Percentiles rank a stretch among this genome's conserved stretches.
Evolutionary conservation across 2,329 filamentous ascomycete genomes (phyloP).

Genomic region (Cytospora chrysosperma): DNA sequence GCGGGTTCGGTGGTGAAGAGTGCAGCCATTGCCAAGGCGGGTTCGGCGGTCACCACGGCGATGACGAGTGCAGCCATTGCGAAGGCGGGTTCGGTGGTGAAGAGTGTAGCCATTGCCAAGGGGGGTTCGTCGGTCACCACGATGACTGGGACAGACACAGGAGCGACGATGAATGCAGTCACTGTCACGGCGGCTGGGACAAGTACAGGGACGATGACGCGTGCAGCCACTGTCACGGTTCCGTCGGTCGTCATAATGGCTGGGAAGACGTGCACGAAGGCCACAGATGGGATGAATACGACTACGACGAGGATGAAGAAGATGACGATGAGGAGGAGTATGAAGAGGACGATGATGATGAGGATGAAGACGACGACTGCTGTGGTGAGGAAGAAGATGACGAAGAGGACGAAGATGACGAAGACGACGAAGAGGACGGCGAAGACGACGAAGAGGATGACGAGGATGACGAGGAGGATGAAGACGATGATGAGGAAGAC

Average conservation of each 20-base stretch:
- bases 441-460: neutral
- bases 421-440: neutral
- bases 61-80: too few relatives aligned
- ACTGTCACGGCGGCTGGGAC: too few relatives aligned
- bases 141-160: too few relatives aligned
- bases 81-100: too few relatives aligned
- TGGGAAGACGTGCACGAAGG: neutral
- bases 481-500: slow-evolving; percentile 2
- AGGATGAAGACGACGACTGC: neutral
- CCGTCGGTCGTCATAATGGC: neutral
- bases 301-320: neutral
- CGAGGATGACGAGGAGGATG: neutral
- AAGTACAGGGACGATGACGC: too few relatives aligned
- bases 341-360: neutral
- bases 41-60: too few relatives aligned
- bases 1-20: neutral
- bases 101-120: neutral
- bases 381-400: neutral
- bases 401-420: neutral
- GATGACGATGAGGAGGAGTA: neutral
- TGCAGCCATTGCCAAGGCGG: neutral
- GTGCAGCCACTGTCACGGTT: neutral
- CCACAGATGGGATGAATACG: neutral
- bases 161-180: too few relatives aligned
- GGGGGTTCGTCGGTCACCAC: too few relatives aligned